phyloP scores from a whole-genome alignment of 1,284 basidiomycete species.

The Quambalaria eucalypti region DNA sequence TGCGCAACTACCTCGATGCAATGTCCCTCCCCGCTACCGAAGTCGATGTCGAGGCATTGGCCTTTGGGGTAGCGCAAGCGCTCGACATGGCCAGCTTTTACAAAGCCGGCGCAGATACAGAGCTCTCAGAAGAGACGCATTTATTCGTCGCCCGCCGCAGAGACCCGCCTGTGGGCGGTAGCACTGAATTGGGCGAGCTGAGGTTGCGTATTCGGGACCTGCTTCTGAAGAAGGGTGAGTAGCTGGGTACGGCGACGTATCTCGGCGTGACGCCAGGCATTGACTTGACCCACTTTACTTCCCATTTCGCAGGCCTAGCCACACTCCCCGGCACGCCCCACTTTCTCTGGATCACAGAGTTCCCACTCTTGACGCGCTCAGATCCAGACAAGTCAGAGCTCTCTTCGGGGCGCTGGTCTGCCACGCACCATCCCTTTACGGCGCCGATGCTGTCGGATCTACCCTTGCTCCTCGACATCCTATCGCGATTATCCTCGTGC shows the following conservation, averaged over 20 bases:
- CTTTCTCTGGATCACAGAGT: conserved; percentile 91
- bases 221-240: conserved; percentile 59
- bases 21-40: conserved; percentile 13
- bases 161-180: conserved; percentile 60
- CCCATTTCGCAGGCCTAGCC: neutral
- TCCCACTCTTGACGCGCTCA: conserved; percentile 80
- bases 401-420: conserved; percentile 69
- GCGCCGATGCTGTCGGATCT: conserved; percentile 87
- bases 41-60: conserved; percentile 11
- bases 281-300: neutral
- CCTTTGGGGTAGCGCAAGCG: neutral
- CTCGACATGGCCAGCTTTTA: neutral
- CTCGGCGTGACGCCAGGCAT: neutral
- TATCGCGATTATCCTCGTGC: conserved; percentile 1
- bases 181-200: conserved; percentile 67
- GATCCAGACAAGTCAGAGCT: conserved; percentile 80
- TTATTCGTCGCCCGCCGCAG: conserved; percentile 18
- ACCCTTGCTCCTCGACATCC: conserved; percentile 58
- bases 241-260: neutral
- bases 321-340: conserved; percentile 53
- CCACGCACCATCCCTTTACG: conserved; percentile 89
- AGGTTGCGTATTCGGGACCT: conserved; percentile 60
- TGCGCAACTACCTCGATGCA: conserved; percentile 8
- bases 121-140: conserved; percentile 7
- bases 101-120: neutral